A percentile compares a stretch with the other conserved stretches of the same genome.
phyloP scores from a whole-genome alignment of 2,329 filamentous ascomycete species.

The Leptographium lundbergii region DNA sequence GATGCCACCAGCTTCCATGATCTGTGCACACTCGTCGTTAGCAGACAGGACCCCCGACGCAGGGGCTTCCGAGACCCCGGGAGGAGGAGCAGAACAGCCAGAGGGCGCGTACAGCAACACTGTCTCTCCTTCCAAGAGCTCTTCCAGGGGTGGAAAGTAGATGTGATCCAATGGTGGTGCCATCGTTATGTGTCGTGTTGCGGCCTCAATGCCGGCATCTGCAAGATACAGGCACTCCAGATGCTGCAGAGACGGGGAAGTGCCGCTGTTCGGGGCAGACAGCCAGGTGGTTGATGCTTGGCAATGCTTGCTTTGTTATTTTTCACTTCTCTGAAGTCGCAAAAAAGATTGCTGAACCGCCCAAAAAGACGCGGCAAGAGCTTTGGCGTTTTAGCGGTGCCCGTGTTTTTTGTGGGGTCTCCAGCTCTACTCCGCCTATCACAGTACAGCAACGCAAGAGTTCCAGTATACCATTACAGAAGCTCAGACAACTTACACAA shows the following conservation, averaged over 20 bases:
- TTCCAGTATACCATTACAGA: neutral
- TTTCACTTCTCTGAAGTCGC: slow-evolving; percentile 4
- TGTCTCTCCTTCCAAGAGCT: slow-evolving; percentile 70
- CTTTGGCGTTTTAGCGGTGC: slow-evolving; percentile 6
- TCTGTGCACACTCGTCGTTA: slow-evolving; percentile 20
- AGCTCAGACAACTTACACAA: too few species aligned
- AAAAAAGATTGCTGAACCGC: slow-evolving; percentile 3
- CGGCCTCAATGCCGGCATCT: slow-evolving; percentile 1
- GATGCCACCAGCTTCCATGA: slow-evolving; percentile 50
- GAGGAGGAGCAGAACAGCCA: neutral
- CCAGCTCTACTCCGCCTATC: slow-evolving; percentile 1
- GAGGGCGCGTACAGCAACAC: slow-evolving; percentile 57
- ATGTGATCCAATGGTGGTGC: slow-evolving; percentile 54
- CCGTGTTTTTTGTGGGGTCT: slow-evolving; percentile 5
- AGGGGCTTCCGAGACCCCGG: neutral
- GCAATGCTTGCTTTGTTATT: neutral
- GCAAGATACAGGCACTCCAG: neutral
- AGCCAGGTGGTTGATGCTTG: neutral
- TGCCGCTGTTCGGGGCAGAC: neutral
- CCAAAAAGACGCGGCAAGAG: slow-evolving; percentile 11
- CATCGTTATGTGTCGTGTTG: slow-evolving; percentile 37
- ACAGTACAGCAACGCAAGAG: neutral
- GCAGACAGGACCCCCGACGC: neutral
- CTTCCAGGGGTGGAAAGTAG: slow-evolving; percentile 76
- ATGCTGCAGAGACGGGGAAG: neutral